A percentile compares a stretch with the other conserved stretches of the same genome.
phyloP scores from a whole-genome alignment of 331 rosid species.

The Pyracantha coccinea region DNA sequence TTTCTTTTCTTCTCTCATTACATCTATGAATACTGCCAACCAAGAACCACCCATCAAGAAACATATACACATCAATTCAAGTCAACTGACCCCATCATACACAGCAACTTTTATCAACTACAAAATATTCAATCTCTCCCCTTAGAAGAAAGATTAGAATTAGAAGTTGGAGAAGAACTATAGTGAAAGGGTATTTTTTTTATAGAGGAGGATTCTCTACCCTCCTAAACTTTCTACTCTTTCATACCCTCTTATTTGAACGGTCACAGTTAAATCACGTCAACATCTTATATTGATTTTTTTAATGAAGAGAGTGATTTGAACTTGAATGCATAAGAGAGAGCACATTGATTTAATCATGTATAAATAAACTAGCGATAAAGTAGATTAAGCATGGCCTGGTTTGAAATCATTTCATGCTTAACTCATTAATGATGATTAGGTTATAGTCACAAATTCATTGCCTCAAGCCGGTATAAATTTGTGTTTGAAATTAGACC shows the following conservation, averaged over 20 bases:
- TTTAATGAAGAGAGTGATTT: accelerated
- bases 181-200: background rate
- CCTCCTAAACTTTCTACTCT: too few species aligned
- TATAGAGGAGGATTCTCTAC: too few species aligned
- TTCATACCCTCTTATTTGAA: too few species aligned
- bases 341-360: accelerated
- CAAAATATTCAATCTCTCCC: background rate
- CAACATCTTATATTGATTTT: too few species aligned
- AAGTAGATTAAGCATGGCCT: background rate
- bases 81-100: background rate
- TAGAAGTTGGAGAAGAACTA: background rate
- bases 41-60: background rate
- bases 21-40: background rate
- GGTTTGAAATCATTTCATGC: background rate
- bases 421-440: background rate
- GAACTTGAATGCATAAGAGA: too few species aligned
- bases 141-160: background rate
- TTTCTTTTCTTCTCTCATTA: background rate
- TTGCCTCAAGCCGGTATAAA: background rate
- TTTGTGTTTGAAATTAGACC: background rate
- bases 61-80: background rate
- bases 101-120: background rate
- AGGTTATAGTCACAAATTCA: background rate
- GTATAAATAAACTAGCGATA: too few species aligned
- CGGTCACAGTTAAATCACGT: too few species aligned